Conservation (phyloP, 768 basidiomycete genomes). For the Rhodotorula paludigena region DNA sequence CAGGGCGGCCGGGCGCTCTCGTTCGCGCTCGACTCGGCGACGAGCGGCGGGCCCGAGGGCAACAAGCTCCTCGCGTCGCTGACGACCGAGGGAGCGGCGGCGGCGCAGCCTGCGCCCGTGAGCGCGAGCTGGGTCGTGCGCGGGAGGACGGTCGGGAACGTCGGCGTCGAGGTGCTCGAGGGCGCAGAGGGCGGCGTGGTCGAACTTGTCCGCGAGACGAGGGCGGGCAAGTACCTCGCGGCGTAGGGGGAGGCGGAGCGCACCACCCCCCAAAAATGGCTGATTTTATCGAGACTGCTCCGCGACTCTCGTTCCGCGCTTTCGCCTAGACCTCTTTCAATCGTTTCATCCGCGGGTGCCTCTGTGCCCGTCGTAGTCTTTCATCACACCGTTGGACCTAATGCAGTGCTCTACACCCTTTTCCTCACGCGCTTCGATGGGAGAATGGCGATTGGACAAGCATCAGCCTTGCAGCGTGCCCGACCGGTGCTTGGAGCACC, state of each 20-base stretch:
- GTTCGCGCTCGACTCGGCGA: slow-evolving; percentile 34
- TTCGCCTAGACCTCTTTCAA: too few relatives aligned
- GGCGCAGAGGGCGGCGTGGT: slow-evolving; percentile 1
- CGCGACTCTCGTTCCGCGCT: too few relatives aligned
- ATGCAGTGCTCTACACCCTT: too few relatives aligned
- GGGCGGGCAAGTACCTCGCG: slow-evolving; percentile 21
- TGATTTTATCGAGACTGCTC: too few relatives aligned
- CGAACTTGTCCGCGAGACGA: slow-evolving; percentile 22
- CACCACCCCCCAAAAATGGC: too few relatives aligned
- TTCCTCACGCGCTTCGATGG: too few relatives aligned
- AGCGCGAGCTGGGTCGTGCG: slow-evolving; percentile 45
- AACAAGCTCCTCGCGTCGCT: slow-evolving; percentile 48
- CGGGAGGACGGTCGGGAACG: slow-evolving; percentile 44
- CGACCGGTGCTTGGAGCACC: too few relatives aligned
- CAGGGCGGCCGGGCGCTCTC: slow-evolving; percentile 36
- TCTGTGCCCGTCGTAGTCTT: too few relatives aligned
- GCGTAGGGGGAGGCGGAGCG: neutral
- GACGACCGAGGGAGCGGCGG: slow-evolving; percentile 40
- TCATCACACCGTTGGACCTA: too few relatives aligned
- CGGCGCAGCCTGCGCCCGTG: slow-evolving; percentile 42
- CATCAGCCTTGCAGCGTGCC: too few relatives aligned
- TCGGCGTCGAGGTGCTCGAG: slow-evolving; percentile 47
- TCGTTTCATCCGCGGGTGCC: too few relatives aligned
- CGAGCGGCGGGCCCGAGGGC: slow-evolving; percentile 4
- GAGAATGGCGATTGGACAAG: too few relatives aligned